A percentile compares a stretch with the other conserved stretches of the same genome.
Conservation (phyloP, 257 asterid species). For the Solanum habrochaites region DNA sequence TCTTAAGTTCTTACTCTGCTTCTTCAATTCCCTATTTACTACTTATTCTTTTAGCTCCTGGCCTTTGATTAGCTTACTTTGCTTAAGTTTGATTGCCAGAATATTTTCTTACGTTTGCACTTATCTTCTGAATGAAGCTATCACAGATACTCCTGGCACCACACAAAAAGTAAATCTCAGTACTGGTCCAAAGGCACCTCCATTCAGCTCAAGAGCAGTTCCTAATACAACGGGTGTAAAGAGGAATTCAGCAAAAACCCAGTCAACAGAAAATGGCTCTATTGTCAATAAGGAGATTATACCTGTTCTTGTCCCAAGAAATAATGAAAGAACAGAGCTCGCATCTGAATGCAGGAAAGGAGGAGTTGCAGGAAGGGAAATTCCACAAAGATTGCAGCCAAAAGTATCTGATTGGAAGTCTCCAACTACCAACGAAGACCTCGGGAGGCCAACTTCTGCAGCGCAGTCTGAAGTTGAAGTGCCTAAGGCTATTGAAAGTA, state of each 20-base stretch:
- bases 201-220: conserved; percentile 31
- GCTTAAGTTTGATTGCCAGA: background rate
- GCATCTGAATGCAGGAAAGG: conserved; percentile 71
- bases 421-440: conserved; percentile 45
- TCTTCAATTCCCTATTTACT: background rate
- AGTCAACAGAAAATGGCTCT: conserved; percentile 33
- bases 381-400: conserved; percentile 49
- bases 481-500: conserved; percentile 31
- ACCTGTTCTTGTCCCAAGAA: conserved; percentile 81
- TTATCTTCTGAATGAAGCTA: conserved; percentile 41
- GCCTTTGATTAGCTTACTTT: background rate
- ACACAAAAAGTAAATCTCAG: conserved; percentile 55
- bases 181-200: conserved; percentile 39
- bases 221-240: conserved; percentile 39
- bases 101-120: conserved; percentile 2
- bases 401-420: conserved; percentile 52
- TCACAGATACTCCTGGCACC: conserved; percentile 54
- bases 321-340: conserved; percentile 55
- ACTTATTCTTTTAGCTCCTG: background rate
- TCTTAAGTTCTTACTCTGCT: background rate
- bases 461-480: conserved; percentile 39
- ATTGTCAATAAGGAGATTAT: conserved; percentile 49
- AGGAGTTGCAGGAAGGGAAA: conserved; percentile 52
- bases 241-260: conserved; percentile 56
- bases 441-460: conserved; percentile 34